Evolutionary conservation across 75 land plant species (phyloP).

Genomic region (Picea sitchensis): DNA sequence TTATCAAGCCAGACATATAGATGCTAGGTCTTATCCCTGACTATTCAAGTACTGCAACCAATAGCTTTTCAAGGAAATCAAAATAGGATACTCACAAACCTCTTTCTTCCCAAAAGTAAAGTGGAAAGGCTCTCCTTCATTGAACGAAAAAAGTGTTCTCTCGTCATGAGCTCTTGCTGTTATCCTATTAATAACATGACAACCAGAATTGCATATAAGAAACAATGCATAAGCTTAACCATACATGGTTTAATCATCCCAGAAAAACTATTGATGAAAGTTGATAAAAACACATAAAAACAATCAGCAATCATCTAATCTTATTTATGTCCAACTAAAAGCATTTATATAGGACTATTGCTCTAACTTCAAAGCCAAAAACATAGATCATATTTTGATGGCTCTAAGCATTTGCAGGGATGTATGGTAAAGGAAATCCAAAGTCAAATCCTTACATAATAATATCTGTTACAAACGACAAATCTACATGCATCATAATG

Average conservation of each 20-base stretch:
- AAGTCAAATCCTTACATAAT: background rate
- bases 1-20: background rate
- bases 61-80: background rate
- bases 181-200: conserved; percentile 44
- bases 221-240: background rate
- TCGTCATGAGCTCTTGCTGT: conserved; percentile 62
- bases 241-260: too few species aligned
- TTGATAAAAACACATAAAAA: background rate
- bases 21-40: background rate
- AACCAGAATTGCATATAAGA: background rate
- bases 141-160: conserved; percentile 34
- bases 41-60: background rate
- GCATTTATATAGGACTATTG: background rate
- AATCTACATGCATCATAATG: background rate
- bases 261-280: too few species aligned
- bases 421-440: background rate
- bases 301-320: background rate
- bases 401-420: background rate
- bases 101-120: conserved; percentile 87
- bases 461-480: background rate
- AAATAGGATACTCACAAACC: conserved; percentile 37
- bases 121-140: conserved; percentile 63
- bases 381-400: background rate
- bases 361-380: background rate
- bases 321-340: background rate